Evolutionary conservation across 305 asterid species (phyloP), one percentile per base, ranked within the genome.

Genomic region (Solanum hybrid): DNA sequence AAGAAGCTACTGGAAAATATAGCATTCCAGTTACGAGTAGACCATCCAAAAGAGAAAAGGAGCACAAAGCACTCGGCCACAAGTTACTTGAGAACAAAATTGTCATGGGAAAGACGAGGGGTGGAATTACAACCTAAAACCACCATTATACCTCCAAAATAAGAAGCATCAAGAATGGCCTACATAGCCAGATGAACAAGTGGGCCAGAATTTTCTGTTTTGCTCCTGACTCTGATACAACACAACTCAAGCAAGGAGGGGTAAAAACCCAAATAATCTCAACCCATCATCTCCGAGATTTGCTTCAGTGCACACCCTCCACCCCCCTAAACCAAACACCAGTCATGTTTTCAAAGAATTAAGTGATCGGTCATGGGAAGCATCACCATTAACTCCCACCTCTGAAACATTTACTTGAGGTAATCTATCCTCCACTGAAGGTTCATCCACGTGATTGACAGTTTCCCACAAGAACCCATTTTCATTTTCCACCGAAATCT

Each of bases 401-500:
- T 96, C 94, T 7, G 95, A 92, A 87, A 91, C 46, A 84, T 90
- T 93, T 90, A 92, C 92, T 86, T 91, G 93, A 64, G 93, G 92
- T 90, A 94, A 90, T 86, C 96, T 98, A 93, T 95, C 95, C 87
- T 89, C 93, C 67, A 77, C 91, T 18, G 90, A 90, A n/a, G 78
- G 92, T 91, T 93, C 97, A 89, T 94, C 96, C 84, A 87, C 95
- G 57, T 96, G 95, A 92, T 95, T 90, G 73, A 86, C 94, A 71
- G 79, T 83, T 42, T 96, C 99, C 96, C 94, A 96, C 86, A 97
- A 91, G 92, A 97, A 95, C 85, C 99, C 99, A 92, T 95, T 96
- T 86, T 97, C 98, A 79, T 92, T 94, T 87, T 91, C 95, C 14
- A 90, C 77, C 61, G 90, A 42, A 91, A 86, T 87, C 92, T 88